Base-by-base conservation (phyloP, 192 early-diverging fungal species). In the Gryganskiella cystojenkinii region DNA sequence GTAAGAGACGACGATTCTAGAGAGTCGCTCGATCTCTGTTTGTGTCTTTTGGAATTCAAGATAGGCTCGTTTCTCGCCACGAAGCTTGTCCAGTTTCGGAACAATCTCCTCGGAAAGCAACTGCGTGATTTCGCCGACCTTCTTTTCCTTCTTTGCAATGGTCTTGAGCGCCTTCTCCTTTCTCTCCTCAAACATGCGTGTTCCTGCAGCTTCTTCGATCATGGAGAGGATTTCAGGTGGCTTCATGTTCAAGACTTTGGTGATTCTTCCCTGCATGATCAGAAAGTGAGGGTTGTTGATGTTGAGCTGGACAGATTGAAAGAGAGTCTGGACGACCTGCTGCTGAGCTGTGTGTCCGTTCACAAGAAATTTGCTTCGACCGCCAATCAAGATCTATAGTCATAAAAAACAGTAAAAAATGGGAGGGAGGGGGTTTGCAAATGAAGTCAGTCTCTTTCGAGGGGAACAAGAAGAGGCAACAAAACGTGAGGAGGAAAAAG, bases 211-310 rank as follows among this genome's bases (percentile, higher is more conserved):
- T 71, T 99, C 98, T 80, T 99, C 98, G 37, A 99, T 95, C 97
- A 99, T 99, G 19, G 92, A 89, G 24, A 99, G 83, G 35, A 98
- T 96, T 73, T 99, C 96, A 11, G 89, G 85, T 0, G 98, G 95
- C 67, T 98, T 96, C 98, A 99, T 99, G 74, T 98, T 99, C n/a
- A 99, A 87, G 11, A 99, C 97, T 65, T 99, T 95, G n/a, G 97
- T 99, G 64, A 99, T 99, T 53, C 90, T 83, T 40, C 97, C 98
- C 84, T 99, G 98, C 97, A 98, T 98, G 64, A 99, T 99, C 56
- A 99, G 78, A 79, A 99, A 99, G 80, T 99, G 96, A 17, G 98
- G 98, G 71, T 99, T 98, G 86, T 99, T 97, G 83, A 99, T 94
- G 81, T 97, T 99, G 31, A 99, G 92, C 76, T 95, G 94, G 5